phyloP scores from a whole-genome alignment of 2,329 filamentous ascomycete species.

The Cladophialophora exuberans region DNA sequence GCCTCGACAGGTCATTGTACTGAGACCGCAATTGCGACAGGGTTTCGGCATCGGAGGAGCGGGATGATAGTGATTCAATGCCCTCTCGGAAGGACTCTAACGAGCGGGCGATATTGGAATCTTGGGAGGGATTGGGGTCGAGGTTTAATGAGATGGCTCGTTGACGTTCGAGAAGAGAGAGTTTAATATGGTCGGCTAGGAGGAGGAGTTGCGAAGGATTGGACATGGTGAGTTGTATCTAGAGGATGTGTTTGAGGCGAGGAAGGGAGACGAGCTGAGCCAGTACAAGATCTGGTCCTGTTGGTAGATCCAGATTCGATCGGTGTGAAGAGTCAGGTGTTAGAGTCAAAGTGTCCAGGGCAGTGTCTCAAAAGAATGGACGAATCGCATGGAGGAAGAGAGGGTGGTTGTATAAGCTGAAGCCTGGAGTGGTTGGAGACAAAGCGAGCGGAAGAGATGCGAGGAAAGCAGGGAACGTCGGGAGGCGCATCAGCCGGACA shows the following conservation, averaged over 20 bases:
- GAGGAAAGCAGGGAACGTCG: too few relatives aligned
- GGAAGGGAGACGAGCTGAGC: not conserved
- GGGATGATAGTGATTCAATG: constrained; percentile 67
- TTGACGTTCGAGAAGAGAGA: constrained; percentile 89
- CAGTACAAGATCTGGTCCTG: not conserved
- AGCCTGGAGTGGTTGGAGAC: constrained; percentile 2
- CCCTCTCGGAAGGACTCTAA: constrained; percentile 84
- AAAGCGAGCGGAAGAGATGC: not conserved
- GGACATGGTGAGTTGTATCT: constrained; percentile 44
- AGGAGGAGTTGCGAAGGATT: constrained; percentile 79
- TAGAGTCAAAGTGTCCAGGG: too few relatives aligned
- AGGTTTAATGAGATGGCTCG: constrained; percentile 80
- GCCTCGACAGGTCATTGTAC: constrained; percentile 73
- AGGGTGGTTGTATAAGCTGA: constrained; percentile 7
- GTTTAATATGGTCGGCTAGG: constrained; percentile 93
- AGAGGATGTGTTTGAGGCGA: constrained; percentile 8
- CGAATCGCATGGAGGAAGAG: constrained; percentile 12
- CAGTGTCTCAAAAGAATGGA: constrained; percentile 9
- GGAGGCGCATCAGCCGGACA: not conserved
- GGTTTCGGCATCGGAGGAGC: constrained; percentile 28
- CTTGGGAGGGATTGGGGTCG: constrained; percentile 72
- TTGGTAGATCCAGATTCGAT: not conserved
- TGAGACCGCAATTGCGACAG: constrained; percentile 71
- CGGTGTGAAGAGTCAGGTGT: too few relatives aligned
- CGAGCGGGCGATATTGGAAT: constrained; percentile 85